Percentiles rank a stretch among this genome's conserved stretches.
These are phyloP conservation scores for Neoarthrinium moseri DNA, from an alignment of 2,329 filamentous ascomycete genomes.

Conservation along the genomic window DNA sequence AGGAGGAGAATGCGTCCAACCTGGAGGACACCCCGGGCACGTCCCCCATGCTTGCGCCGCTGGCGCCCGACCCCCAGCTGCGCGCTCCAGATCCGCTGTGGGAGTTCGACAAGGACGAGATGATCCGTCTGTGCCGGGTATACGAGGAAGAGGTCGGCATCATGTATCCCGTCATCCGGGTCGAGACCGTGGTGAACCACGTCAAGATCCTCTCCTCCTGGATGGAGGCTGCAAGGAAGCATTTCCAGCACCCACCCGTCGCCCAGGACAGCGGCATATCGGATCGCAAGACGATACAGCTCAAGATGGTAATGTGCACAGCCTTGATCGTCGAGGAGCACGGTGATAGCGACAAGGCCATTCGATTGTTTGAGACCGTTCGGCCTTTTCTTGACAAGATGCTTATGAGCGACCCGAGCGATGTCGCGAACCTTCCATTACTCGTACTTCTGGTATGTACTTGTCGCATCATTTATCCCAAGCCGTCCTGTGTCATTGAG, in stretches of 20 bases:
- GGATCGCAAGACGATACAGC: conserved; percentile 59
- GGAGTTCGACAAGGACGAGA: conserved; percentile 74
- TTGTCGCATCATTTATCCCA: neutral
- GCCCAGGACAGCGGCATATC: conserved; percentile 38
- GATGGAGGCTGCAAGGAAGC: conserved; percentile 55
- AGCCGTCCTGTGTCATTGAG: neutral
- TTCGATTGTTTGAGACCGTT: conserved; percentile 73
- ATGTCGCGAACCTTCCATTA: conserved; percentile 47
- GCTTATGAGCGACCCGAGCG: conserved; percentile 52
- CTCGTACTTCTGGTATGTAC: conserved; percentile 40
- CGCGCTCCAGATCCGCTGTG: conserved; percentile 70
- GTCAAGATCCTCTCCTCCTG: conserved; percentile 69
- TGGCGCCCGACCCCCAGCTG: conserved; percentile 34
- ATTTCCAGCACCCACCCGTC: conserved; percentile 26
- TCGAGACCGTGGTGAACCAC: conserved; percentile 69
- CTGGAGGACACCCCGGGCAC: conserved; percentile 26
- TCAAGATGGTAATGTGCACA: conserved; percentile 83
- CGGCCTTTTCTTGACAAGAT: conserved; percentile 68
- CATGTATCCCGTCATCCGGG: conserved; percentile 86
- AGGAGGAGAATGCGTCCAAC: conserved; percentile 37
- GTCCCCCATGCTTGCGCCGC: conserved; percentile 31
- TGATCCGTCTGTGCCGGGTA: conserved; percentile 72
- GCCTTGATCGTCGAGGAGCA: conserved; percentile 75
- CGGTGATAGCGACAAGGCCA: conserved; percentile 74
- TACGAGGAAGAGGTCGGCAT: conserved; percentile 90